Evolutionary conservation across 257 asterid species (phyloP).

Genomic region (Solanum lignicaule): DNA sequence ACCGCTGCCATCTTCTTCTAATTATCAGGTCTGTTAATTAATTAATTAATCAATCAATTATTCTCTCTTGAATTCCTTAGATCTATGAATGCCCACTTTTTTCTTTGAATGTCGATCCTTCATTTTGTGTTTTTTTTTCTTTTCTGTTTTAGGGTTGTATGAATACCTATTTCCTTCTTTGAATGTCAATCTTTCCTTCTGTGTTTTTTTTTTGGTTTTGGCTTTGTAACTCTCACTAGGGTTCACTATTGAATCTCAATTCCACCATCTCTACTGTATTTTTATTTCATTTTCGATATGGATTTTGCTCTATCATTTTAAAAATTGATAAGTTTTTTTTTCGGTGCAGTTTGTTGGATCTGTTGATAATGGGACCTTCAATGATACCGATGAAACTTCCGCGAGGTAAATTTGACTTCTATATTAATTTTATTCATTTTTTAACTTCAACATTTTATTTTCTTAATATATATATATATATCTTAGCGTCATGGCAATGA

Average conservation of each 20-base stretch:
- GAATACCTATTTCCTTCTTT: not conserved
- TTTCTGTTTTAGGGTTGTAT: slow-evolving; percentile 25
- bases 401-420: slow-evolving; percentile 31
- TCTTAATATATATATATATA: not conserved
- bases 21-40: slow-evolving; percentile 3
- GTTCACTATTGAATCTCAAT: slow-evolving; percentile 25
- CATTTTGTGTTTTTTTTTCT: not conserved
- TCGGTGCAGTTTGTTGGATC: slow-evolving; percentile 30
- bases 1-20: slow-evolving; percentile 15
- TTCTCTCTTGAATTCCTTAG: not conserved
- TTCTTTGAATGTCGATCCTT: slow-evolving; percentile 10
- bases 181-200: slow-evolving; percentile 12
- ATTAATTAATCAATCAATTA: not conserved
- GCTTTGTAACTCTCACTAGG: slow-evolving; percentile 28
- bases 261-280: slow-evolving; percentile 5
- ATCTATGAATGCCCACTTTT: slow-evolving; percentile 12
- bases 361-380: slow-evolving; percentile 22
- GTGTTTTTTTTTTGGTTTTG: slow-evolving; percentile 17
- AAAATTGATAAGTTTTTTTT: not conserved
- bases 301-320: not conserved
- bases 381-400: slow-evolving; percentile 6
- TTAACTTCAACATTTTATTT: not conserved
- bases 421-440: slow-evolving; percentile 5
- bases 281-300: slow-evolving; percentile 2
- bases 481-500: too few relatives aligned